Conservation (phyloP, 2,329 filamentous ascomycete species). For the Ophiostoma triangulosporum region DNA sequence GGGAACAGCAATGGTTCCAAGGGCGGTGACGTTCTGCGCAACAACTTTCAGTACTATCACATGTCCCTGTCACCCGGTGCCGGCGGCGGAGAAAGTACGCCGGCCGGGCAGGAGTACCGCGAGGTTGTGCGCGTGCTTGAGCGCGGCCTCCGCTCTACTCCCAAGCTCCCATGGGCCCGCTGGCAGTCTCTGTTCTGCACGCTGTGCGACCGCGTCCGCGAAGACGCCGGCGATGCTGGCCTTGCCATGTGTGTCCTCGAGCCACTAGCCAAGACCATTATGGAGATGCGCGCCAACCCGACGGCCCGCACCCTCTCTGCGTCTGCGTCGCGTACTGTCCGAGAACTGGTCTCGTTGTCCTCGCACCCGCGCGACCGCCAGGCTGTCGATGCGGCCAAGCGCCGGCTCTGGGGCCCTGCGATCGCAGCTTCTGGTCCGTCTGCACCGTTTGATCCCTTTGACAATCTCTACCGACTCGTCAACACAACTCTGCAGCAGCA, state of each 20-base stretch:
- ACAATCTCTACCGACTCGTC: slow-evolving; percentile 50
- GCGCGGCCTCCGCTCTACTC: slow-evolving; percentile 39
- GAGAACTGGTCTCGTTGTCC: slow-evolving; percentile 33
- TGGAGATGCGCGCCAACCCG: slow-evolving; percentile 22
- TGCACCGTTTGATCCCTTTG: slow-evolving; percentile 46
- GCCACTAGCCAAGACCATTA: slow-evolving; percentile 46
- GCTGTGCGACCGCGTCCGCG: slow-evolving; percentile 41
- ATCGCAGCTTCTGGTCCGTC: slow-evolving; percentile 25
- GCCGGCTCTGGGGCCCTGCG: slow-evolving; percentile 50
- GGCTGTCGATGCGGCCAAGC: slow-evolving; percentile 50
- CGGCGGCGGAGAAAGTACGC: slow-evolving; percentile 22
- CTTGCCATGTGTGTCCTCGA: slow-evolving; percentile 56
- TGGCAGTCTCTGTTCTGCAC: slow-evolving; percentile 45
- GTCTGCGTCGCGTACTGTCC: slow-evolving; percentile 23
- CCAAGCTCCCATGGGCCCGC: slow-evolving; percentile 30
- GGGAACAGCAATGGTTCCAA: slow-evolving; percentile 3
- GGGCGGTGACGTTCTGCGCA: not conserved
- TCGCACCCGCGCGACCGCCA: slow-evolving; percentile 46
- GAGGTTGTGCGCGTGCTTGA: slow-evolving; percentile 55
- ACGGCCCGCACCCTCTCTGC: slow-evolving; percentile 11
- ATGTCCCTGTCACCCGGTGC: slow-evolving; percentile 7
- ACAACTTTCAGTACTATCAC: slow-evolving; percentile 1
- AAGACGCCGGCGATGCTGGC: slow-evolving; percentile 54
- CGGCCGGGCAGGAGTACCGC: slow-evolving; percentile 55
- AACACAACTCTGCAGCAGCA: slow-evolving; percentile 36